Conservation (phyloP, 768 basidiomycete genomes). For the Boletus pseudopeckii region DNA sequence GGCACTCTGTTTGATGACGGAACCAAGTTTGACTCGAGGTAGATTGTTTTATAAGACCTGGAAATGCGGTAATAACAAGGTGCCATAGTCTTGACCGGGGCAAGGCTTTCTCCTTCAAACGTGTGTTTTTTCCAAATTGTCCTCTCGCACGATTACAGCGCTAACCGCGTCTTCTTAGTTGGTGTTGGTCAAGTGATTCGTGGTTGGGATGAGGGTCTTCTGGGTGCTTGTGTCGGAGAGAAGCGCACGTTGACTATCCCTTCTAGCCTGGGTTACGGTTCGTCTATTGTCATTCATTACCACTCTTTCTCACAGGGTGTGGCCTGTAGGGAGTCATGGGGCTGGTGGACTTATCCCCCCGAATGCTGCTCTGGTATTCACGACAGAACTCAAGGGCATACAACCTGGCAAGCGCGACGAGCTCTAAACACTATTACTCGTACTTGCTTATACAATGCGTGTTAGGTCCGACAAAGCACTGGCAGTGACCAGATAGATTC, state of each 20-base stretch:
- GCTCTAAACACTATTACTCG: constrained; percentile 36
- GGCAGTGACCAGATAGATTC: not conserved
- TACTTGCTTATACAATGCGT: not conserved
- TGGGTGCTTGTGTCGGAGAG: constrained; percentile 84
- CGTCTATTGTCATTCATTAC: constrained; percentile 25
- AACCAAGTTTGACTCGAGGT: constrained; percentile 89
- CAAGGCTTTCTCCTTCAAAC: constrained; percentile 71
- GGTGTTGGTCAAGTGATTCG: constrained; percentile 78
- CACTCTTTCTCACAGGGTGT: not conserved
- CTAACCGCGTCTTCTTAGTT: constrained; percentile 41
- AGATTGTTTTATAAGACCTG: constrained; percentile 13
- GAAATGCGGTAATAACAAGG: not conserved
- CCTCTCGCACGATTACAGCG: not conserved
- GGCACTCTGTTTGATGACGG: constrained; percentile 76
- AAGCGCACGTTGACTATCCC: constrained; percentile 90
- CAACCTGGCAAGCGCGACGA: constrained; percentile 50
- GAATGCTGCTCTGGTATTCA: constrained; percentile 78
- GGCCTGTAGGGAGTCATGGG: constrained; percentile 59
- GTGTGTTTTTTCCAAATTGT: constrained; percentile 39
- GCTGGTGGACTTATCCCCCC: constrained; percentile 76
- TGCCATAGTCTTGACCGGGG: constrained; percentile 62
- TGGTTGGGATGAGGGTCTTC: constrained; percentile 82
- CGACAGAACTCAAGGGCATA: constrained; percentile 76
- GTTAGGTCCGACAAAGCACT: not conserved
- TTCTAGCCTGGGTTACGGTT: constrained; percentile 76